A percentile compares a stretch with the other conserved stretches of the same genome.
Conservation (phyloP, 768 basidiomycete genomes). For the Hortiboletus campestris region DNA sequence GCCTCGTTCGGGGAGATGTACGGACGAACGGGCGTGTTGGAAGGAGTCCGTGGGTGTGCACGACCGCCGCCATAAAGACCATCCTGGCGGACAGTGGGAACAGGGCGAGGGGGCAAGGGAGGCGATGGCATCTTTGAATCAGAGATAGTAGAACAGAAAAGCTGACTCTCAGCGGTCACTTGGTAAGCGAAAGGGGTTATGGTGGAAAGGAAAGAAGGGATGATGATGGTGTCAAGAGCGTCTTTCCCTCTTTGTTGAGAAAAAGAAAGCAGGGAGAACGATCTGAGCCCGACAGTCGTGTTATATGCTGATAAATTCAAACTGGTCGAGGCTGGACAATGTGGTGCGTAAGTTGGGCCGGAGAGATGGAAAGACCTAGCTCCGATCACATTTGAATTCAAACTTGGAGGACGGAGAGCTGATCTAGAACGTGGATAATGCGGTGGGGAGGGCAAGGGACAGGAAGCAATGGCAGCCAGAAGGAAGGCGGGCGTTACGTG, state of each 20-base stretch:
- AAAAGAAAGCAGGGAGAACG: too few relatives aligned
- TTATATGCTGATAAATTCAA: conserved; percentile 16
- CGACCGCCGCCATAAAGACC: conserved; percentile 1
- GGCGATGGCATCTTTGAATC: conserved; percentile 15
- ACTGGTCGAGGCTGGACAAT: conserved; percentile 17
- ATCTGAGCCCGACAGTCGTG: neutral
- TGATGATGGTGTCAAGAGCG: neutral
- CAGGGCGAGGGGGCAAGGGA: conserved; percentile 21
- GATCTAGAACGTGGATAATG: conserved; percentile 3
- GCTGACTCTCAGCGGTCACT: neutral
- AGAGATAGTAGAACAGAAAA: neutral
- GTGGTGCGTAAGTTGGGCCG: neutral
- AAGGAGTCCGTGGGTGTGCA: neutral
- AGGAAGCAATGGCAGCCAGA: neutral
- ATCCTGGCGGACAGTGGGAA: conserved; percentile 6
- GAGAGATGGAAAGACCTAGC: neutral
- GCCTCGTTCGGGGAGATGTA: conserved; percentile 3
- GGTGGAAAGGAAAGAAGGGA: conserved; percentile 3
- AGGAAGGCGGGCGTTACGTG: conserved; percentile 15
- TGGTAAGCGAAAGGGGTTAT: neutral
- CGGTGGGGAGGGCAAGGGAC: neutral
- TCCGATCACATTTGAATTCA: conserved; percentile 23
- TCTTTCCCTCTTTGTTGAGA: neutral
- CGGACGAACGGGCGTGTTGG: conserved; percentile 1
- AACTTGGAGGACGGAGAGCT: neutral